These are phyloP conservation scores for Setomelanomma holmii DNA, from an alignment of 2,329 filamentous ascomycete genomes.

Conservation along the genomic window DNA sequence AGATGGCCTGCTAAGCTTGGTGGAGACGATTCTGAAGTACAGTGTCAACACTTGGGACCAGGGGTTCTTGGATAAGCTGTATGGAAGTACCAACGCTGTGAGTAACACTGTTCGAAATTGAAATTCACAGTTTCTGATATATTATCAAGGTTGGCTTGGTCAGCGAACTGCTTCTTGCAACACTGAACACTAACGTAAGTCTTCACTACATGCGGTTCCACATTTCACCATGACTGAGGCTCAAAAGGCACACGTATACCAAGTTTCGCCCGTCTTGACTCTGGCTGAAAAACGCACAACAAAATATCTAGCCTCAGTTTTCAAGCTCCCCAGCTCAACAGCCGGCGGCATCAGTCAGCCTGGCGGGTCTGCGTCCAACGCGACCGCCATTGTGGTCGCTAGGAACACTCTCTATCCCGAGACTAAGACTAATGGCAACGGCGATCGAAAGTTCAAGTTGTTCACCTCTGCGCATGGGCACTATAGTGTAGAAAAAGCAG, in stretches of 20 bases:
- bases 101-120: conserved; percentile 30
- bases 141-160: conserved; percentile 73
- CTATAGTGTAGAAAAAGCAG: conserved; percentile 93
- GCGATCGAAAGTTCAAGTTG: conserved; percentile 70
- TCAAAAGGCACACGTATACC: conserved; percentile 82
- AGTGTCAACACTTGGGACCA: conserved; percentile 99
- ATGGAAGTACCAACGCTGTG: conserved; percentile 85
- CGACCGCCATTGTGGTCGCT: conserved; percentile 84
- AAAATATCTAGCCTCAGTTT: conserved; percentile 73
- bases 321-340: conserved; percentile 58
- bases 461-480: conserved; percentile 92
- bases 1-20: conserved; percentile 54
- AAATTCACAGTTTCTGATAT: neutral
- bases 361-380: conserved; percentile 84
- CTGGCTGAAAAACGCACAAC: conserved; percentile 87
- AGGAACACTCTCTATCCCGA: conserved; percentile 84
- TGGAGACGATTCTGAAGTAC: conserved; percentile 77
- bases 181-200: conserved; percentile 84
- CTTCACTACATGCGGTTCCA: neutral
- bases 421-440: conserved; percentile 77
- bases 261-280: conserved; percentile 88
- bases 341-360: conserved; percentile 77
- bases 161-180: conserved; percentile 82
- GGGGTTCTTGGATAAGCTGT: conserved; percentile 94
- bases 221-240: neutral